phyloP scores from a whole-genome alignment of 257 asterid genomes.

The Leptodermis oblonga region DNA sequence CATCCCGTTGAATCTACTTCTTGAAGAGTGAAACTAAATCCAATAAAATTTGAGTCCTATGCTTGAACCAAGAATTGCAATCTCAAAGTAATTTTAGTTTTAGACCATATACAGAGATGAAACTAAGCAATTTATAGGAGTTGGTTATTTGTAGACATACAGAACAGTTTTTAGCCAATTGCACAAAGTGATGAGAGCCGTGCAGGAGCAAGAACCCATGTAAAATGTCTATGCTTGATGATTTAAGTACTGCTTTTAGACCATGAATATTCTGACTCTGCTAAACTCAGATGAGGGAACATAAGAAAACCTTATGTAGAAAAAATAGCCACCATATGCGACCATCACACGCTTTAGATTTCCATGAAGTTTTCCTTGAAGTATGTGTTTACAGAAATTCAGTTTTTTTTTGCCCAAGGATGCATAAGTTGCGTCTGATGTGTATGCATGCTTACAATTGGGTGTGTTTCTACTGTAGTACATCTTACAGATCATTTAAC shows the following conservation, averaged over 20 bases:
- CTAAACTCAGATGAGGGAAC: background rate
- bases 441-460: background rate
- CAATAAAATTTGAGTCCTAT: too few relatives aligned
- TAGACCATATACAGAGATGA: constrained; percentile 2
- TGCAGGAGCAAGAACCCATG: background rate
- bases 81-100: background rate
- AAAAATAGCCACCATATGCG: background rate
- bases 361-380: background rate
- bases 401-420: background rate
- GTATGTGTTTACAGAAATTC: too few relatives aligned
- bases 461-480: background rate
- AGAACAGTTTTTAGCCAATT: background rate
- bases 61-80: too few relatives aligned
- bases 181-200: background rate
- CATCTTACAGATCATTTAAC: background rate
- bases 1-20: too few relatives aligned
- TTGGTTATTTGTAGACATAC: background rate
- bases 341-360: background rate
- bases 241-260: background rate
- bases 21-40: too few relatives aligned
- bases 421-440: background rate
- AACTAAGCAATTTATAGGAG: background rate
- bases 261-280: background rate
- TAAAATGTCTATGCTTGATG: background rate
- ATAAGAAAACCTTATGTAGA: background rate